Evolutionary conservation across 352 stramenopile genomes (phyloP), one percentile per base, ranked within the genome.

Genomic region (Albugo candida): DNA sequence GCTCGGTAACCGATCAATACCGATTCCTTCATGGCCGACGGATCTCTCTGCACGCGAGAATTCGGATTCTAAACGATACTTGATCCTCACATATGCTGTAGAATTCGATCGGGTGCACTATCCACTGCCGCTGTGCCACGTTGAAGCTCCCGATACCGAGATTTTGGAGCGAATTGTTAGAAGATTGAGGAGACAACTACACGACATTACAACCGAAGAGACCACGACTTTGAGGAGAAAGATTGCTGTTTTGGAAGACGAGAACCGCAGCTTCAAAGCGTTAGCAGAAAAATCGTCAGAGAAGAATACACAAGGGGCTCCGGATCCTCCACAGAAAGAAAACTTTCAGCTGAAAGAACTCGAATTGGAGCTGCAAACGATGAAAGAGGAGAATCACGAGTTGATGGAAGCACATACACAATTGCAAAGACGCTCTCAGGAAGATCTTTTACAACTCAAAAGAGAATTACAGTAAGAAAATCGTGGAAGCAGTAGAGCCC

Each of bases 81-180:
- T 96, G 11, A 96, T 97, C 49, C 52, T 96, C 20, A 97, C 88
- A 1, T 97, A 97, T 52, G 75, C 74, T 1, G 85, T 84, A 2
- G 83, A 95, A 52, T 97, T 95, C 49, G 88, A 97, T 43, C 70
- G 83, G 20, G 88, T 97, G 10, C 88, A 97, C 59, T 97, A 95
- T 52, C 88, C 88, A 8, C 59, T 97, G 13, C 87, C 88, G 17
- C 63, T 97, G 10, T 65, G 52, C 6, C 67, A 56, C 20, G 78
- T 89, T 36, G 58, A 83, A 38, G 66, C 55, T 16, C 75, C 83
- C 5, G 74, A 61, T 11, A 47, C 64, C 17, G 67, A 85, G 47
- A 65, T 83, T 39, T 61, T 95, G 20, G 64, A 89, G 55, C 65
- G 79, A 17, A 94, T 81, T 3, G 82, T 95, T 36, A 53, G 66